phyloP scores from a whole-genome alignment of 2,329 filamentous ascomycete genomes.

The Rhinocladiella similis region DNA sequence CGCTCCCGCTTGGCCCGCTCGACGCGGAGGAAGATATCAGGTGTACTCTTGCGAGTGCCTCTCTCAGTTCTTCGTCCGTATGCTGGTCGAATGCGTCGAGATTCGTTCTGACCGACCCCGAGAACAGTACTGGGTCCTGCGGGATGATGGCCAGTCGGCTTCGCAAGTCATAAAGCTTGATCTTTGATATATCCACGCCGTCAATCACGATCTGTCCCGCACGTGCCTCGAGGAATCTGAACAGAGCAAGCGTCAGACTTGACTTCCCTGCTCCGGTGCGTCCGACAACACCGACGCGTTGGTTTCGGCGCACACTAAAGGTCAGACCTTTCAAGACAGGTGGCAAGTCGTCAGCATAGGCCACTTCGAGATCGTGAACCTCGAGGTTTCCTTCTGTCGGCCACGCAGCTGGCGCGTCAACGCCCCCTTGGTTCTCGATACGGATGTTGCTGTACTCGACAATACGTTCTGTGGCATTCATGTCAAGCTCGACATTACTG shows the following conservation, averaged over 20 bases:
- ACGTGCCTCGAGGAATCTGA: slow-evolving; percentile 72
- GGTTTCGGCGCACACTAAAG: slow-evolving; percentile 65
- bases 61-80: slow-evolving; percentile 66
- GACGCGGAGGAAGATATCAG: slow-evolving; percentile 54
- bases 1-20: slow-evolving; percentile 21
- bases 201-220: slow-evolving; percentile 70
- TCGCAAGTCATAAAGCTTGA: slow-evolving; percentile 68
- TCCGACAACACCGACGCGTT: slow-evolving; percentile 74
- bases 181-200: slow-evolving; percentile 70
- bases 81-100: slow-evolving; percentile 75
- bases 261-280: slow-evolving; percentile 79
- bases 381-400: slow-evolving; percentile 72
- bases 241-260: slow-evolving; percentile 71
- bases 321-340: slow-evolving; percentile 69
- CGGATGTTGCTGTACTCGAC: slow-evolving; percentile 71
- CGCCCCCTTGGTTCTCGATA: slow-evolving; percentile 65
- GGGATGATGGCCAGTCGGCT: slow-evolving; percentile 79
- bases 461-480: slow-evolving; percentile 76
- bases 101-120: slow-evolving; percentile 73
- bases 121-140: slow-evolving; percentile 80
- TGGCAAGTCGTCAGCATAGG: slow-evolving; percentile 70
- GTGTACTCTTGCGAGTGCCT: slow-evolving; percentile 70
- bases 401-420: slow-evolving; percentile 68
- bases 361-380: slow-evolving; percentile 69
- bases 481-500: slow-evolving; percentile 70